These are phyloP conservation scores for Fusarium citri DNA, from an alignment of 2,329 filamentous ascomycete species.

Conservation along the genomic window DNA sequence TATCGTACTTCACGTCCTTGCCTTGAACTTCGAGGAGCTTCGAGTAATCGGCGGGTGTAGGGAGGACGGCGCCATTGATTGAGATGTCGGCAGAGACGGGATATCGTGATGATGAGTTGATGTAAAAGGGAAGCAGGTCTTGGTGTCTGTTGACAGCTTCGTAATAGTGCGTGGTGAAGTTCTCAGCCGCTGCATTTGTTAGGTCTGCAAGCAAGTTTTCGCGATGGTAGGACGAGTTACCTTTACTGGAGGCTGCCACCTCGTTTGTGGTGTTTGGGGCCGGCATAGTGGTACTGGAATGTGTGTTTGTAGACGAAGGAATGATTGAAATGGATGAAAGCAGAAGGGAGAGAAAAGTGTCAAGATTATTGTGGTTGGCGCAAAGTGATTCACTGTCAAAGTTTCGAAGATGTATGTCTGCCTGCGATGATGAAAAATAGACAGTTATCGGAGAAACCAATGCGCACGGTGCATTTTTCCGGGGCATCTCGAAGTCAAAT, in stretches of 20 bases:
- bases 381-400: slow-evolving; percentile 31
- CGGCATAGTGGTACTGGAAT: slow-evolving; percentile 46
- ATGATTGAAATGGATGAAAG: background rate
- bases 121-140: slow-evolving; percentile 76
- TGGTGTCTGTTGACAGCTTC: slow-evolving; percentile 74
- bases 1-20: slow-evolving; percentile 72
- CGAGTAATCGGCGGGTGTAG: slow-evolving; percentile 73
- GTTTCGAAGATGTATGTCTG: slow-evolving; percentile 23
- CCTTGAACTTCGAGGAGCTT: slow-evolving; percentile 74
- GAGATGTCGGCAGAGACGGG: slow-evolving; percentile 74
- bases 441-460: slow-evolving; percentile 42
- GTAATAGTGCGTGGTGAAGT: slow-evolving; percentile 81
- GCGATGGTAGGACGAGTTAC: slow-evolving; percentile 45
- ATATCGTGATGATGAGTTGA: slow-evolving; percentile 66
- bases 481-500: background rate
- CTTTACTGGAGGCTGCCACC: slow-evolving; percentile 60
- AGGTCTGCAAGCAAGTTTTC: slow-evolving; percentile 3
- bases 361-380: slow-evolving; percentile 31
- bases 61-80: slow-evolving; percentile 79
- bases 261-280: slow-evolving; percentile 57
- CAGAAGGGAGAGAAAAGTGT: background rate
- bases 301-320: background rate
- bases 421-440: background rate
- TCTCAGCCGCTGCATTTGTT: slow-evolving; percentile 69
- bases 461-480: slow-evolving; percentile 33